A percentile compares a stretch with the other conserved stretches of the same genome.
Conservation (phyloP, 371 early-diverging fungal species). For the Lichtheimia hyalospora region DNA sequence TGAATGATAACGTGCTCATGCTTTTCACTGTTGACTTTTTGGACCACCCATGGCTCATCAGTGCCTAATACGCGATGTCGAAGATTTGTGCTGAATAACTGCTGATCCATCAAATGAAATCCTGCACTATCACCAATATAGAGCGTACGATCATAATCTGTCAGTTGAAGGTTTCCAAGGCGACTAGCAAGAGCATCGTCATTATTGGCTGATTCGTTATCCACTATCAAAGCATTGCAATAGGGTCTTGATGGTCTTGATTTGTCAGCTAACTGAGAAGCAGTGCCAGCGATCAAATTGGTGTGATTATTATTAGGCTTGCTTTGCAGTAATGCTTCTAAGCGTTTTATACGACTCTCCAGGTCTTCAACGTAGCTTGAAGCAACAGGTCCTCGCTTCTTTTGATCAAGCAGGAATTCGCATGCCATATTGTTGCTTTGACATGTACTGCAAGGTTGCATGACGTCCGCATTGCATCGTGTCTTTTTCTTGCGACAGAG, state of each 20-base stretch:
- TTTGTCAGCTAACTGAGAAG: background rate
- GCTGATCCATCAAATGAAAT: conserved; percentile 24
- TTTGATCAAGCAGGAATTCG: background rate
- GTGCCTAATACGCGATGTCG: too few species aligned
- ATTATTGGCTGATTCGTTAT: background rate
- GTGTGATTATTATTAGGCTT: background rate
- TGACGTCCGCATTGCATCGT: conserved; percentile 13
- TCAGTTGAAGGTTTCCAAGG: conserved; percentile 20
- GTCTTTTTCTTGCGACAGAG: conserved; percentile 19
- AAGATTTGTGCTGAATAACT: too few species aligned
- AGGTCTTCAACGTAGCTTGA: conserved; percentile 30
- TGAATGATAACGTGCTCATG: conserved; percentile 43
- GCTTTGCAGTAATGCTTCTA: conserved; percentile 27
- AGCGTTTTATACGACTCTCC: conserved; percentile 30
- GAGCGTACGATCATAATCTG: conserved; percentile 40
- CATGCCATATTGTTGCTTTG: conserved; percentile 2
- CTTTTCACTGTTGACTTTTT: conserved; percentile 38
- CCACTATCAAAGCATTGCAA: too few species aligned
- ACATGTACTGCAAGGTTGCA: conserved; percentile 15
- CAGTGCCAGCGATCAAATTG: background rate
- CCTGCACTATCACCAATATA: conserved; percentile 42
- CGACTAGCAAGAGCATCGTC: background rate
- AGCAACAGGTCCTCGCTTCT: background rate
- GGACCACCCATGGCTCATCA: conserved; percentile 5
- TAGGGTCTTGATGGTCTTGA: background rate